Evolutionary conservation across 768 basidiomycete genomes (phyloP).

Genomic region (Tremella fuciformis): DNA sequence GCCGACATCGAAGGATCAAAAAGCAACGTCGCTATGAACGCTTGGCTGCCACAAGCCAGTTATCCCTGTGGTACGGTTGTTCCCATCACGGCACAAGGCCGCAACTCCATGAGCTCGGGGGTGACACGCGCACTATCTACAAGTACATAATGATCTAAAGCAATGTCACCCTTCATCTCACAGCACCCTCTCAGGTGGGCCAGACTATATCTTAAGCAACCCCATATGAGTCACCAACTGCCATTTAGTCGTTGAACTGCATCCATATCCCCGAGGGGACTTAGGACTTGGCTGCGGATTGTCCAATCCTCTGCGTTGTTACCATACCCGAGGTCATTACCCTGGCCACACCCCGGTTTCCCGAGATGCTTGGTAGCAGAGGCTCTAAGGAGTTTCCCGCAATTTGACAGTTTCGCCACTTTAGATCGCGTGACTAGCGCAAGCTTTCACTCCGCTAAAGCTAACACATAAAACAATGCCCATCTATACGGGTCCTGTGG

Average conservation of each 20-base stretch:
- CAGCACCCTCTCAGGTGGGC: not conserved
- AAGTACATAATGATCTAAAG: no score
- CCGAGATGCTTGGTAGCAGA: not conserved
- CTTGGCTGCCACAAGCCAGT: conserved; percentile 79
- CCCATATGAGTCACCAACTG: not conserved
- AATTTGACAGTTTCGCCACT: not conserved
- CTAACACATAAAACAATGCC: no score
- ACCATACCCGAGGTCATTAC: conserved; percentile 2
- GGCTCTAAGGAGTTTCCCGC: not conserved
- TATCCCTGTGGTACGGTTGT: conserved; percentile 63
- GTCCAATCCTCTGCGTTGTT: conserved; percentile 1
- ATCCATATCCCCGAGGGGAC: not conserved
- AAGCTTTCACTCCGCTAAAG: not conserved
- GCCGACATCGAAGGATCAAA: conserved; percentile 79
- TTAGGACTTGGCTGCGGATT: conserved; percentile 2
- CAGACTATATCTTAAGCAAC: conserved; percentile 1
- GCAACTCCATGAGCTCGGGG: not conserved
- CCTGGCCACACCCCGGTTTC: not conserved
- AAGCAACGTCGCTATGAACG: conserved; percentile 79
- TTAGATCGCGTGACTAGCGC: not conserved
- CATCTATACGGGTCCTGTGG: no score
- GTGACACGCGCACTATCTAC: not conserved
- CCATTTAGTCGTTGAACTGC: conserved; percentile 2
- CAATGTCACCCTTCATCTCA: not conserved
- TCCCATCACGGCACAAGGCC: not conserved